Conservation (phyloP, 1,284 basidiomycete species). For the Serendipita sp. region DNA sequence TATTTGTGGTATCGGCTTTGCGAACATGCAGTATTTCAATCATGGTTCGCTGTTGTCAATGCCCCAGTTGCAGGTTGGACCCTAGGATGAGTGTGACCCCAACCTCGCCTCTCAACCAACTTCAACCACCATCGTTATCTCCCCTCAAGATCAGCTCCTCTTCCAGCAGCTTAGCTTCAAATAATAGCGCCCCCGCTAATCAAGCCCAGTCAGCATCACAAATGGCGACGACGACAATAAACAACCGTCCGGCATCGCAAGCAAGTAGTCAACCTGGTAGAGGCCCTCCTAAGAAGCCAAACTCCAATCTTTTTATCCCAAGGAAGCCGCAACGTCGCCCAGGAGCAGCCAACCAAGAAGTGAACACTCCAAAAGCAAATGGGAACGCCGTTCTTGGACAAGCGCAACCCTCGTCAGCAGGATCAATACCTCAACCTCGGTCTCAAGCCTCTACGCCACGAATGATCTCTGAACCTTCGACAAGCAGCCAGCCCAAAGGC, state of each 20-base stretch:
- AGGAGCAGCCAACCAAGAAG: not conserved
- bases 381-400: not conserved
- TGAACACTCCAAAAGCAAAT: not conserved
- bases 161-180: not conserved
- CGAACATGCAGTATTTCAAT: no score
- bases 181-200: conserved; percentile 6
- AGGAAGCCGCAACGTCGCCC: not conserved
- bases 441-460: not conserved
- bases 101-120: not conserved
- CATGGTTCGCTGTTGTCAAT: no score
- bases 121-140: conserved; percentile 4
- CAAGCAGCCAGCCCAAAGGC: not conserved
- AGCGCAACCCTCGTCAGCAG: not conserved
- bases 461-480: not conserved
- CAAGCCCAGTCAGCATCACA: not conserved
- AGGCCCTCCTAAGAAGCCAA: not conserved
- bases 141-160: not conserved
- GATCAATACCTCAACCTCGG: not conserved
- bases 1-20: no score
- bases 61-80: not conserved
- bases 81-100: not conserved
- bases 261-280: not conserved
- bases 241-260: not conserved
- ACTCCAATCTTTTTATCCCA: conserved; percentile 4
- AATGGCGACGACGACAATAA: not conserved